These are phyloP conservation scores for Plenodomus tracheiphilus DNA, from an alignment of 2,329 filamentous ascomycete genomes.

Conservation along the genomic window DNA sequence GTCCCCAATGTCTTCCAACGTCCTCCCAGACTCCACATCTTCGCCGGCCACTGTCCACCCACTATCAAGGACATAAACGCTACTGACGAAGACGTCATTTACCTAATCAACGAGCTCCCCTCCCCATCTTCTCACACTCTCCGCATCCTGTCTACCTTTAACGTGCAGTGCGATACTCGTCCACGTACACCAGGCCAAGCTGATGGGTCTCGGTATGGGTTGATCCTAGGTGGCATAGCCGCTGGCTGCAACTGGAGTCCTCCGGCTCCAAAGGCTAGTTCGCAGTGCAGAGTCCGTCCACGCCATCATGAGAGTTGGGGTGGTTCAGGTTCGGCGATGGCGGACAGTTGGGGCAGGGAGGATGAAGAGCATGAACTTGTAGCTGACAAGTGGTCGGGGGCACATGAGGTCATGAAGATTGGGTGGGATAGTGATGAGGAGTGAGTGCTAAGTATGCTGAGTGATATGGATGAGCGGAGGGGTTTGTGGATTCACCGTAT, in stretches of 20 bases:
- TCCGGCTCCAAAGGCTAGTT: neutral
- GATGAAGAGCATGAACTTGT: neutral
- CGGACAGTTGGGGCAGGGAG: conserved; percentile 4
- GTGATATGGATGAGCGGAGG: too few relatives aligned
- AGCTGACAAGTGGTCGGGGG: neutral
- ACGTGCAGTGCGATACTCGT: conserved; percentile 13
- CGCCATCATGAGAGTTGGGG: conserved; percentile 24
- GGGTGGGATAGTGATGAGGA: neutral
- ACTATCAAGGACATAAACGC: conserved; percentile 11
- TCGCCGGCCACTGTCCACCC: conserved; percentile 6
- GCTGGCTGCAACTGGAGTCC: conserved; percentile 15
- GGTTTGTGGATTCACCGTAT: too few relatives aligned
- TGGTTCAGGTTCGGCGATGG: conserved; percentile 22
- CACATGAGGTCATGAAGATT: neutral
- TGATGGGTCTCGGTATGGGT: conserved; percentile 24
- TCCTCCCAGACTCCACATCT: conserved; percentile 1
- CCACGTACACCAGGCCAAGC: conserved; percentile 20
- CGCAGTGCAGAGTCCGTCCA: conserved; percentile 18
- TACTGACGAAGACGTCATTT: conserved; percentile 15
- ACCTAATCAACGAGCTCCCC: conserved; percentile 12
- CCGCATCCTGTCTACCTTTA: conserved; percentile 3
- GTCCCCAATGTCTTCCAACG: neutral
- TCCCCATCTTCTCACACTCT: neutral
- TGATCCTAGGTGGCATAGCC: conserved; percentile 2
- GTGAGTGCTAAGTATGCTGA: too few relatives aligned